phyloP scores from a whole-genome alignment of 1,284 basidiomycete species.

The Ceratobasidium sp. region DNA sequence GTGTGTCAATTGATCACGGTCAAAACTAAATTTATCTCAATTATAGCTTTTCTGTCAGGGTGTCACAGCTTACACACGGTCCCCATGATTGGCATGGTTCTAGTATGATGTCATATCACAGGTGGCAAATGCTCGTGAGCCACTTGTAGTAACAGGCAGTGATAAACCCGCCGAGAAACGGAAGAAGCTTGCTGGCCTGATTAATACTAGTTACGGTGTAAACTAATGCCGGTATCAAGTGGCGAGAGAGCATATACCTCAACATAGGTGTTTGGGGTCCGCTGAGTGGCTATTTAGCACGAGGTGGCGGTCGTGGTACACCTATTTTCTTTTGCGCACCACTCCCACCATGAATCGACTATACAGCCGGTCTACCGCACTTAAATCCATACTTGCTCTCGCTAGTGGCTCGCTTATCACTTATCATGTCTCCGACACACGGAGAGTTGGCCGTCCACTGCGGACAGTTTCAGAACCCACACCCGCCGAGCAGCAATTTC shows the following conservation, averaged over 20 bases:
- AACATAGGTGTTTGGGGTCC: slow-evolving; percentile 2
- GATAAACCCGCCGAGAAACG: too few species aligned
- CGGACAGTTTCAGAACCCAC: background rate
- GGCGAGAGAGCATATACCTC: background rate
- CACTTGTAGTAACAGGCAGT: too few species aligned
- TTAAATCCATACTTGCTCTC: background rate
- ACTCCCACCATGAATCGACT: slow-evolving; percentile 17
- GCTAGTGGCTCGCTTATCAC: slow-evolving; percentile 18
- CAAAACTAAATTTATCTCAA: too few species aligned
- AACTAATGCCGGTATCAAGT: too few species aligned
- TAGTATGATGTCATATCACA: too few species aligned
- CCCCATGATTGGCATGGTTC: too few species aligned
- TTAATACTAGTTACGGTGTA: too few species aligned
- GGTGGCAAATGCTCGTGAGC: too few species aligned
- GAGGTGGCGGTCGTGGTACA: background rate
- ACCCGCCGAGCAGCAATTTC: slow-evolving; percentile 17
- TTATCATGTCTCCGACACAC: slow-evolving; percentile 4
- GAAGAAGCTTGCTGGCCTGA: too few species aligned
- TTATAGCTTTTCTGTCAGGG: too few species aligned
- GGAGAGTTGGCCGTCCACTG: background rate
- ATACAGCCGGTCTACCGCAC: background rate
- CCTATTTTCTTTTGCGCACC: background rate
- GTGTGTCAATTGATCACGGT: too few species aligned
- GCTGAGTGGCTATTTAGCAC: background rate
- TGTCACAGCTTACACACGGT: too few species aligned